Base-by-base conservation (phyloP, 257 asterid species). In the Nemophila menziesii region DNA sequence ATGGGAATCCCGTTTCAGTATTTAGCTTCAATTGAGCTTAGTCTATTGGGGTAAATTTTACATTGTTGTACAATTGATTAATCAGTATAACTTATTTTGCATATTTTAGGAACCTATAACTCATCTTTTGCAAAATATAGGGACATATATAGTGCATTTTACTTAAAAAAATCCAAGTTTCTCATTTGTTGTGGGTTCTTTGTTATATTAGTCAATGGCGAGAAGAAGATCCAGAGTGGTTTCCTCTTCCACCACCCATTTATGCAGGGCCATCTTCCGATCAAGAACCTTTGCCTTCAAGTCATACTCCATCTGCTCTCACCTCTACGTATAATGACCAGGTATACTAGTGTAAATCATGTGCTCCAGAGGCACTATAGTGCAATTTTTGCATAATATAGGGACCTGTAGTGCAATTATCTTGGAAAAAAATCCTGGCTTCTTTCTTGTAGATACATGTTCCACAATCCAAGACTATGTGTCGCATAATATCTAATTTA, bases 1-100 rank as follows among this genome's bases (percentile, higher is more conserved):
- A 90, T 90, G 99, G 99, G 85, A 66, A 73, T 90, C 33, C 99
- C 96, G 23, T 33, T 80, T 11, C 99, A 90, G 48, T 90, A 85
- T 63, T 81, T 78, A 73, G 99, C 99, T 14, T 81, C 96, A 2
- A 58, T 90, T 76, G 93, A 77, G 79, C 96, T 90, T 23, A 74
- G 72, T 67, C 41, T 85, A 55, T 63, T 85, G 62, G 99, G 99
- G 99, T 82, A 86, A 51, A 5, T 44, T 21, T 54, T 21, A 18
- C 9, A 14, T 49, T 41, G 11, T 18, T 23, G 19, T 16, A 4
- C 16, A 10, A 20, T 36, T 11, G 16, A 9, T 20, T 11, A 20
- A 46, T 5, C 5, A 24, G 5, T 23, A 21, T 21, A 7, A 29
- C 36, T 2, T 13, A 29, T 29, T 13, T 13, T 29, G 36, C n/a